These are phyloP conservation scores for Kuraishia floccosa DNA, from an alignment of 805 yeast species.

Conservation along the genomic window DNA sequence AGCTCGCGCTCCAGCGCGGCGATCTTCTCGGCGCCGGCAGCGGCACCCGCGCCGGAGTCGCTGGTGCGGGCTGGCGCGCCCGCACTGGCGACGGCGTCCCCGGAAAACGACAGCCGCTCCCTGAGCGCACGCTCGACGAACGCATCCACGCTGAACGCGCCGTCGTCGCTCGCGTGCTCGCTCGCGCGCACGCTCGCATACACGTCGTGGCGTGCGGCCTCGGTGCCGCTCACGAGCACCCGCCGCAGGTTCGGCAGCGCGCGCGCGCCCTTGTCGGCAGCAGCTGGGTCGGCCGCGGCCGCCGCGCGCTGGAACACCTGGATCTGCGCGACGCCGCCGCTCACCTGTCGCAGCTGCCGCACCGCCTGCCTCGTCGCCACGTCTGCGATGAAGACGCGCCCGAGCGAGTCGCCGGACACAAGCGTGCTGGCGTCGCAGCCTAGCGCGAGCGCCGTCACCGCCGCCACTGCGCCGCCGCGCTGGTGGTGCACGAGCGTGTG, in stretches of 20 bases:
- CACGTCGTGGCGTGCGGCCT: conserved; percentile 31
- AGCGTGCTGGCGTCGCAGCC: conserved; percentile 69
- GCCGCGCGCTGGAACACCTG: conserved; percentile 1
- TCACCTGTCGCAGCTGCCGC: conserved; percentile 33
- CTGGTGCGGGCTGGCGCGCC: background rate
- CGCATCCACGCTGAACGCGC: conserved; percentile 27
- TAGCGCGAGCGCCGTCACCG: conserved; percentile 42
- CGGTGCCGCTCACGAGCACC: conserved; percentile 30
- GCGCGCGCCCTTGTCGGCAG: conserved; percentile 16
- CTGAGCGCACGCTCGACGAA: conserved; percentile 37
- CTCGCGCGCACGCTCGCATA: conserved; percentile 10
- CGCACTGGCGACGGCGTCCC: conserved; percentile 27
- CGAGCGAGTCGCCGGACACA: conserved; percentile 65
- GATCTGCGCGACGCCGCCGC: conserved; percentile 14
- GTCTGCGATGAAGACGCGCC: conserved; percentile 60
- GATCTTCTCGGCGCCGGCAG: conserved; percentile 17
- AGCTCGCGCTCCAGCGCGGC: conserved; percentile 31
- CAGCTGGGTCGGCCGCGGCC: conserved; percentile 9
- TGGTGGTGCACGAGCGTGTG: conserved; percentile 43
- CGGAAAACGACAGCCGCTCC: conserved; percentile 42
- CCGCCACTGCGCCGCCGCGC: conserved; percentile 13
- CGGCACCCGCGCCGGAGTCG: conserved; percentile 1
- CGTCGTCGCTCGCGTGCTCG: no score
- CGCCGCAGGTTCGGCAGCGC: conserved; percentile 57
- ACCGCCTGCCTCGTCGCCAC: conserved; percentile 56